Evolutionary conservation across 192 early-diverging fungal genomes (phyloP).

Genomic region (Coemansia sp.): DNA sequence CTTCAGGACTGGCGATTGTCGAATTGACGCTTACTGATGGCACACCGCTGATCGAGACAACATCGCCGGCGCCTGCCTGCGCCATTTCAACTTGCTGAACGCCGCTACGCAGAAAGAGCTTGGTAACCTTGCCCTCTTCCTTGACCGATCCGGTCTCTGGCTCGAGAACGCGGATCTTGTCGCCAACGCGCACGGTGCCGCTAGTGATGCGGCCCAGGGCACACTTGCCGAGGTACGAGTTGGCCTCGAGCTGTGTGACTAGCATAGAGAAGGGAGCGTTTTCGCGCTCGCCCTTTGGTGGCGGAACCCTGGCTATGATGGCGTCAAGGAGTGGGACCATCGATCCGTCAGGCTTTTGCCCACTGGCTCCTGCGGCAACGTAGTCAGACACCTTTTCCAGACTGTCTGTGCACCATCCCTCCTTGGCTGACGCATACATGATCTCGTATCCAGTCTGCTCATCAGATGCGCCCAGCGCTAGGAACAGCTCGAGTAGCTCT

Average conservation of each 20-base stretch:
- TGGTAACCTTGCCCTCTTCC: conserved; percentile 68
- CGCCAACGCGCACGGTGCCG: conserved; percentile 68
- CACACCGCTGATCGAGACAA: conserved; percentile 75
- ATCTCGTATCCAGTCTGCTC: conserved; percentile 78
- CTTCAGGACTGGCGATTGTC: conserved; percentile 64
- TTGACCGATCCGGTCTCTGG: conserved; percentile 61
- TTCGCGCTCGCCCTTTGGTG: conserved; percentile 61
- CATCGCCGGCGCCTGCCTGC: conserved; percentile 78
- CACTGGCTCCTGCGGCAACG: conserved; percentile 7
- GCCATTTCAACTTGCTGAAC: conserved; percentile 69
- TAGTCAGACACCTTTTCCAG: conserved; percentile 36
- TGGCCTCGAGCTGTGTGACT: conserved; percentile 83
- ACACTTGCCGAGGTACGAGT: conserved; percentile 80
- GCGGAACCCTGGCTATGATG: conserved; percentile 67
- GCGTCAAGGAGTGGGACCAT: conserved; percentile 72
- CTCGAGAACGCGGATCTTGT: conserved; percentile 70
- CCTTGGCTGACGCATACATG: conserved; percentile 76
- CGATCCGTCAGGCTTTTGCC: conserved; percentile 31
- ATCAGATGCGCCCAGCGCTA: conserved; percentile 73
- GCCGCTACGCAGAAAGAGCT: conserved; percentile 73
- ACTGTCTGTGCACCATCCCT: conserved; percentile 72
- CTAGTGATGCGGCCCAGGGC: conserved; percentile 73
- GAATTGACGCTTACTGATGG: conserved; percentile 75
- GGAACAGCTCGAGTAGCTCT: conserved; percentile 76
- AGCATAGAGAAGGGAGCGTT: conserved; percentile 73